Conservation (phyloP, 108 stramenopile genomes). For the Pseudonitzschia multiseries region DNA sequence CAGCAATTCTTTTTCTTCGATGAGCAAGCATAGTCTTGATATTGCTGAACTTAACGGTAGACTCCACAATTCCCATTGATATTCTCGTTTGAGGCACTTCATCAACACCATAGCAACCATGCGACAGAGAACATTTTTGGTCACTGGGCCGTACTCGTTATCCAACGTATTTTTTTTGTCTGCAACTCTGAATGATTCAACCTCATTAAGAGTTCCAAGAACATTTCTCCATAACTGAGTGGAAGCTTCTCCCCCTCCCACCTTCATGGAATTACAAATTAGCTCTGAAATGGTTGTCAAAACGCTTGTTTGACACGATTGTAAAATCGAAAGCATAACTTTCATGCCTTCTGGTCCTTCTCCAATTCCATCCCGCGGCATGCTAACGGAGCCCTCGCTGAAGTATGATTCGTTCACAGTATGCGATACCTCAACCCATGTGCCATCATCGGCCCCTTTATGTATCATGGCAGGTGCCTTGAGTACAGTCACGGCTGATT, state of each 20-base stretch:
- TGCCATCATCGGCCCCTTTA: slow-evolving; percentile 35
- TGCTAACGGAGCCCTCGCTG: slow-evolving; percentile 16
- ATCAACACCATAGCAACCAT: slow-evolving; percentile 63
- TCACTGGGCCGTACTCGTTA: background rate
- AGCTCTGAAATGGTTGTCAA: slow-evolving; percentile 62
- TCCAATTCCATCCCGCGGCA: slow-evolving; percentile 6
- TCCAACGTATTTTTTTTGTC: background rate
- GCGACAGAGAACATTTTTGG: slow-evolving; percentile 59
- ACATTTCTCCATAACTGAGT: slow-evolving; percentile 67
- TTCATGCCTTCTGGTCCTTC: slow-evolving; percentile 9
- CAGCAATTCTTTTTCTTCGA: slow-evolving; percentile 82
- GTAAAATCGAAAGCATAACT: slow-evolving; percentile 19
- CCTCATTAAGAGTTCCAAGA: slow-evolving; percentile 36
- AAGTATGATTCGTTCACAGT: slow-evolving; percentile 23
- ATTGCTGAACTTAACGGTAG: slow-evolving; percentile 63
- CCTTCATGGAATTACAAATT: slow-evolving; percentile 72
- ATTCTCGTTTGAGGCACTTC: slow-evolving; percentile 63
- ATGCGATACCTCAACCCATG: slow-evolving; percentile 51
- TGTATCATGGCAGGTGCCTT: slow-evolving; percentile 30
- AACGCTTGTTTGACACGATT: slow-evolving; percentile 61
- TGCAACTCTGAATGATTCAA: slow-evolving; percentile 14
- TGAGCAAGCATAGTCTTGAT: slow-evolving; percentile 63
- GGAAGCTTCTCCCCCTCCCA: slow-evolving; percentile 79
- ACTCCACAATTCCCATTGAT: slow-evolving; percentile 70
- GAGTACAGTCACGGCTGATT: slow-evolving; percentile 24